Percentiles rank a stretch among this genome's conserved stretches.
Evolutionary conservation across 2,329 filamentous ascomycete species (phyloP).

Genomic region (Hymenoscyphus repandus): DNA sequence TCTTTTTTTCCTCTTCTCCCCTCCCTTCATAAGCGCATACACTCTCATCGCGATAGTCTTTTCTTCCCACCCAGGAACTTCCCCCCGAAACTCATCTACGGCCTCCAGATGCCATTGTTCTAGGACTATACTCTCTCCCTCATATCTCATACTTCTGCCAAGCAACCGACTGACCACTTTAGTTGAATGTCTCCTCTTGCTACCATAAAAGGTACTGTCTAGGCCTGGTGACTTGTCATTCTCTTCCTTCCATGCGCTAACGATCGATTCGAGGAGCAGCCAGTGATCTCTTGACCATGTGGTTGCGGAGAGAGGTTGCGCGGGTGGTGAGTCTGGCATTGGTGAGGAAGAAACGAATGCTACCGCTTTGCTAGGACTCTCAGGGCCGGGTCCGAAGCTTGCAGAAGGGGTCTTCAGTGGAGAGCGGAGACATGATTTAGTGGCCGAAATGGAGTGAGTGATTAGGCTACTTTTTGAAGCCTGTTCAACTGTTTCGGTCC

Average conservation of each 20-base stretch:
- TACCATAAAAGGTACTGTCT: slow-evolving; percentile 1
- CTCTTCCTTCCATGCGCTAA: slow-evolving; percentile 25
- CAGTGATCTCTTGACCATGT: slow-evolving; percentile 30
- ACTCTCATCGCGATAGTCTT: slow-evolving; percentile 28
- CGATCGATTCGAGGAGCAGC: slow-evolving; percentile 26
- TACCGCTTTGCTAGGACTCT: slow-evolving; percentile 26
- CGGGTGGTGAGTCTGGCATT: slow-evolving; percentile 16
- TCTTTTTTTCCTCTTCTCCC: slow-evolving; percentile 22
- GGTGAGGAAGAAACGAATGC: slow-evolving; percentile 31
- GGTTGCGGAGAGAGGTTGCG: slow-evolving; percentile 20
- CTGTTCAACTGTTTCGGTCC: slow-evolving; percentile 20
- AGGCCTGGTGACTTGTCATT: slow-evolving; percentile 1
- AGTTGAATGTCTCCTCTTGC: slow-evolving; percentile 23
- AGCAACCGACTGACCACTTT: slow-evolving; percentile 29
- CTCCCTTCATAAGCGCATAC: slow-evolving; percentile 27
- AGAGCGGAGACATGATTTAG: slow-evolving; percentile 30
- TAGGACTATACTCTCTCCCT: slow-evolving; percentile 11
- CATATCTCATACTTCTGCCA: slow-evolving; percentile 22
- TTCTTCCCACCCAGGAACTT: slow-evolving; percentile 31
- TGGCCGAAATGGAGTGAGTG: slow-evolving; percentile 19
- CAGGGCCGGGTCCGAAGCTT: slow-evolving; percentile 1
- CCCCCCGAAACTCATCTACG: slow-evolving; percentile 29
- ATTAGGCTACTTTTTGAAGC: slow-evolving; percentile 4
- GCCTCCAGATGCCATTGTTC: slow-evolving; percentile 33
- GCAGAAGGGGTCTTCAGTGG: slow-evolving; percentile 22